Conservation (phyloP, 495 filamentous ascomycete species). For the Penicillium simplicissimum region DNA sequence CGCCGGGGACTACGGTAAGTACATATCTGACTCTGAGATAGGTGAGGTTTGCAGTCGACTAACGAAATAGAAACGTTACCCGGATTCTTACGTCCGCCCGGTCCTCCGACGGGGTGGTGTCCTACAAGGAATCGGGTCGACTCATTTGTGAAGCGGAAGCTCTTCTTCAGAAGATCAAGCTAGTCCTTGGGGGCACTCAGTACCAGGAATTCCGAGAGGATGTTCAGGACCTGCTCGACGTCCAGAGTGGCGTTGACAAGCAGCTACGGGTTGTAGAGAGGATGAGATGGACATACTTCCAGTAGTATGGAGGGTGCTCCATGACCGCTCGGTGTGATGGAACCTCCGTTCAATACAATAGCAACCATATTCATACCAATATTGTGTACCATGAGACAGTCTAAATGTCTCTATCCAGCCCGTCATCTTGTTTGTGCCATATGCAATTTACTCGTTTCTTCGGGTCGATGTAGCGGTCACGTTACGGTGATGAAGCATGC, state of each 20-base stretch:
- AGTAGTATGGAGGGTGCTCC: slow-evolving; percentile 47
- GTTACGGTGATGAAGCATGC: not conserved
- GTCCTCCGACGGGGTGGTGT: slow-evolving; percentile 63
- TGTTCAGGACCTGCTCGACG: slow-evolving; percentile 75
- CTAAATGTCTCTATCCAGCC: not conserved
- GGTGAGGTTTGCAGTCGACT: not conserved
- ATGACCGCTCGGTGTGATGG: not conserved
- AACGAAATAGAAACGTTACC: slow-evolving; percentile 65
- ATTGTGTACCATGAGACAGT: not conserved
- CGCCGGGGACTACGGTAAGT: slow-evolving; percentile 69
- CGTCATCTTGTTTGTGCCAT: not conserved
- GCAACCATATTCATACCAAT: not conserved
- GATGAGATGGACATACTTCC: slow-evolving; percentile 85
- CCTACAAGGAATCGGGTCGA: slow-evolving; percentile 88
- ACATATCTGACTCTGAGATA: not conserved
- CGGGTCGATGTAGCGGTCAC: not conserved
- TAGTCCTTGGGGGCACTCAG: slow-evolving; percentile 66
- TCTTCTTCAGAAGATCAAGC: slow-evolving; percentile 64
- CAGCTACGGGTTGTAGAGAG: slow-evolving; percentile 77
- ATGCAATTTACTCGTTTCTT: not conserved
- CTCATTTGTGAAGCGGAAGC: slow-evolving; percentile 85
- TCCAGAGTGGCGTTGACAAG: slow-evolving; percentile 66
- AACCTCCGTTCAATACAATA: not conserved
- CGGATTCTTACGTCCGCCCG: slow-evolving; percentile 70
- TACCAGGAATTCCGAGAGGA: slow-evolving; percentile 84